Evolutionary conservation across 2,329 filamentous ascomycete species (phyloP), one percentile per base, ranked within the genome.

Genomic region (Colletotrichum cordylinicola): DNA sequence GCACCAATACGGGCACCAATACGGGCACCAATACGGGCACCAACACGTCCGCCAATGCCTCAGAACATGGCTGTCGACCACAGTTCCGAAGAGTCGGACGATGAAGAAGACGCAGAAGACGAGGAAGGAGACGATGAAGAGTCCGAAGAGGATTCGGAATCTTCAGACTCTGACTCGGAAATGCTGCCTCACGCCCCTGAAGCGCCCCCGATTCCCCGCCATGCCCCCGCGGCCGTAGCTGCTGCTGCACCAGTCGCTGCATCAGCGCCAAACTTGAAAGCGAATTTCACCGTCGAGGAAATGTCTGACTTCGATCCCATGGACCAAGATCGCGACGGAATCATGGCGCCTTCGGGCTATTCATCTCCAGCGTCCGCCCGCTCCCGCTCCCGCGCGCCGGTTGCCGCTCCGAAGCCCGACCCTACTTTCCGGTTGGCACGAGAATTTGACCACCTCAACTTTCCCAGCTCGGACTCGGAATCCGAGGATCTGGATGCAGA

Each of bases 361-460:
- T 89, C 90, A 78, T 87, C 85, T 48, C 81, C 85, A 48, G 82
- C 83, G 15, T 85, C 87, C 16, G 85, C 85, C 62, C 83, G 84
- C 27, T 87, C 86, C 76, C 82, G 85, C 21, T 86, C 86, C 8
- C 78, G 82, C 24, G 56, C 74, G 9, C 68, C 72, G 4, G 52
- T 29, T 8, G 67, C 74, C 4, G 79, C 77, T 56, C 74, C 6
- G 79, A 77, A 31, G 79, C 80, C 13, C 24, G 82, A 87, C 29
- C 80, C 88, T 13, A 86, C 89, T 75, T 84, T 81, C 27, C 82
- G 81, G 58, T 86, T 90, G 80, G 84, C 89, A 80, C 83, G 83
- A 35, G 84, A 87, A 43, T 82, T 90, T 61, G 81, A 81, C 39
- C 87, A 88, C 43, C 86, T 90, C 69, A 86, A 86, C 64, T 88